Percentiles rank a stretch among this genome's conserved stretches.
Evolutionary conservation across 768 basidiomycete species (phyloP).

Genomic region (Hygrophoropsis aurantiaca): DNA sequence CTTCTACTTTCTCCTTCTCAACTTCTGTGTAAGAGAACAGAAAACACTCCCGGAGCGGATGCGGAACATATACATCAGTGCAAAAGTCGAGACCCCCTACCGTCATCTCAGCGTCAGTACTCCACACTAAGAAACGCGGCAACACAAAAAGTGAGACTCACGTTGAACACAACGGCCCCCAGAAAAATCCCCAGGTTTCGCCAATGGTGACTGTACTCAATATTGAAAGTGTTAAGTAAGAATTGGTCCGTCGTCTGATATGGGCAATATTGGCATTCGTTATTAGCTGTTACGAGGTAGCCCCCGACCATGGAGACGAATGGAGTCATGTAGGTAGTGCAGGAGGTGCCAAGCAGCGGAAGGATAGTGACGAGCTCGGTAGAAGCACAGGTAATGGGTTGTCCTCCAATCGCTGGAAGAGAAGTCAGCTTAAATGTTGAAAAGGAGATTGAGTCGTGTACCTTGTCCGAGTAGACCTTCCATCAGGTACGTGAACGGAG

Average conservation of each 20-base stretch:
- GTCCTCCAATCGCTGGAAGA: constrained; percentile 48
- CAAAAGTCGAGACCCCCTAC: constrained; percentile 29
- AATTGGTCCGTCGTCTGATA: constrained; percentile 52
- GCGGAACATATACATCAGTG: constrained; percentile 30
- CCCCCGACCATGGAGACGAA: constrained; percentile 46
- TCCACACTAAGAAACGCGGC: neutral
- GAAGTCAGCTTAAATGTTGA: neutral
- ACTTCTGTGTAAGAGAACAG: neutral
- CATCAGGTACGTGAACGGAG: constrained; percentile 58
- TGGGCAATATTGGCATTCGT: constrained; percentile 56
- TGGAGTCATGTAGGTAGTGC: constrained; percentile 41
- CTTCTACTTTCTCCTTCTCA: neutral
- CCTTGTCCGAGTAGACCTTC: constrained; percentile 47
- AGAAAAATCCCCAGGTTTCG: constrained; percentile 53
- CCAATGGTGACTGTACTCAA: constrained; percentile 55
- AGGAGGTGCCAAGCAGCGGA: constrained; percentile 46
- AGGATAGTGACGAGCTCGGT: constrained; percentile 60
- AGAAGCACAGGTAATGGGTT: constrained; percentile 52
- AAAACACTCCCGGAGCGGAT: constrained; percentile 18
- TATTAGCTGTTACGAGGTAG: constrained; percentile 43
- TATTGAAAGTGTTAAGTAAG: constrained; percentile 49
- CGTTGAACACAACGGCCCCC: constrained; percentile 50
- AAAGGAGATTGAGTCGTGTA: constrained; percentile 20
- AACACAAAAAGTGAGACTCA: constrained; percentile 24
- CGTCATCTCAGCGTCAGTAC: neutral